A percentile compares a stretch with the other conserved stretches of the same genome.
Evolutionary conservation across 1,284 basidiomycete genomes (phyloP).

Genomic region (Pascua guehoae): DNA sequence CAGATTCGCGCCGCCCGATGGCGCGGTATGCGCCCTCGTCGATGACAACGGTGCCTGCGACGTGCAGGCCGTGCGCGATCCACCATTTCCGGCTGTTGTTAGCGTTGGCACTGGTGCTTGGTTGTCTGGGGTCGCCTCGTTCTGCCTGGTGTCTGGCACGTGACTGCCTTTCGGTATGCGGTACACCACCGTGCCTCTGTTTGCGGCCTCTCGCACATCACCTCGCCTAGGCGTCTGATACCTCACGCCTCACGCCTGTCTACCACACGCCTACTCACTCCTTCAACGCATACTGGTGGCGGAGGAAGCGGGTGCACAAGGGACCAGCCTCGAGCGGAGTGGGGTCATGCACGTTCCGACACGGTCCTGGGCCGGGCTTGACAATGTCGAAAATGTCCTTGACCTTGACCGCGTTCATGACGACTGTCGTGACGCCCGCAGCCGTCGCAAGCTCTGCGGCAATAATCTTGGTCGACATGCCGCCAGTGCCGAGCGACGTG

Average conservation of each 20-base stretch:
- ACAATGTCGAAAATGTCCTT: constrained; percentile 77
- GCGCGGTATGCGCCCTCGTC: constrained; percentile 85
- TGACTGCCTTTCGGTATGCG: too few relatives aligned
- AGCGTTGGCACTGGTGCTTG: too few relatives aligned
- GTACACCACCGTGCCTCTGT: too few relatives aligned
- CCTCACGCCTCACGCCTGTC: too few relatives aligned
- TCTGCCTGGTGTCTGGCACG: too few relatives aligned
- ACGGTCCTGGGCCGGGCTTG: constrained; percentile 49
- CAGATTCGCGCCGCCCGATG: constrained; percentile 76
- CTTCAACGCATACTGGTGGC: constrained; percentile 68
- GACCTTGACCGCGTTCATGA: constrained; percentile 77
- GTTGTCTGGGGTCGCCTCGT: too few relatives aligned
- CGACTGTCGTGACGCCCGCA: constrained; percentile 91
- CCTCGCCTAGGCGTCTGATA: too few relatives aligned
- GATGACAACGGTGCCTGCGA: constrained; percentile 74
- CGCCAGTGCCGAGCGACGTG: constrained; percentile 90
- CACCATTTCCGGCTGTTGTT: constrained; percentile 71
- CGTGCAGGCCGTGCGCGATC: constrained; percentile 87
- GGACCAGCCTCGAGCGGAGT: constrained; percentile 33
- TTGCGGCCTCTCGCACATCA: too few relatives aligned
- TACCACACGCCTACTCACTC: too few relatives aligned
- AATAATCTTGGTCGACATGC: constrained; percentile 99
- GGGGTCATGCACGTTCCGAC: constrained; percentile 26
- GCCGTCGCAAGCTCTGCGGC: constrained; percentile 95
- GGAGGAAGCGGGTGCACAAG: constrained; percentile 82